Base-by-base conservation (phyloP, 2,329 filamentous ascomycete species). In the Cordyceps farinosa region DNA sequence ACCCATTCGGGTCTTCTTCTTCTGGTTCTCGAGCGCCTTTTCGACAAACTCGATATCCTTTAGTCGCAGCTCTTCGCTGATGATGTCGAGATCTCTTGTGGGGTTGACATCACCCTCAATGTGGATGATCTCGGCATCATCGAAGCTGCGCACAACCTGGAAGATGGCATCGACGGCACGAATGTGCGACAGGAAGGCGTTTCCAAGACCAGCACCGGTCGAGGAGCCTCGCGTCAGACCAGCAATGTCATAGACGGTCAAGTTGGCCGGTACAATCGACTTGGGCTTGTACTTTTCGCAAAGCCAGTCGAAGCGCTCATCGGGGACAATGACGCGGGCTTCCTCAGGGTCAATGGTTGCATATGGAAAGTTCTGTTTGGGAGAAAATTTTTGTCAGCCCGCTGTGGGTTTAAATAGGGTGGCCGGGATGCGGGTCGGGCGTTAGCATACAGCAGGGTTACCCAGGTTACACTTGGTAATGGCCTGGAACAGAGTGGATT, bases 21-120 rank as follows among this genome's bases (percentile, higher is more conserved):
- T 88, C 70, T 96, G 84, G 76, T 85, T 88, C 77, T 98, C 96
- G 62, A 95, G 87, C 4, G 93, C 90, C 85, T 99, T 99, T 81
- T 97, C 93, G 65, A 91, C 88, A 75, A 98, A 99, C 82, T 99
- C 96, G 68, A 97, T 97, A 79, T 99, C 95, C 83, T 99, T 99
- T 77, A 97, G 88, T 67, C 94, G 88, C 74, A 99, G 82, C 81
- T 99, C 95, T 75, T 98, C 93, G 76, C 89, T 92, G 79, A 99
- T 98, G 77, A 99, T 99, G 73, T 92, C 90, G 70, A 99, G 79
- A 83, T 99, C 95, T 74, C 95, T 89, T 65, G 90, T 86, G 40
- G 95, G 96, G 80, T 99, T 91, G 71, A 99, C 96, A 72, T 99
- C 95, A 76, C 95, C 96, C 84, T 99, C 96, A 69, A 99, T 93